Evolutionary conservation across 2,329 filamentous ascomycete species (phyloP).

Genomic region (Mycosphaerella sp.): DNA sequence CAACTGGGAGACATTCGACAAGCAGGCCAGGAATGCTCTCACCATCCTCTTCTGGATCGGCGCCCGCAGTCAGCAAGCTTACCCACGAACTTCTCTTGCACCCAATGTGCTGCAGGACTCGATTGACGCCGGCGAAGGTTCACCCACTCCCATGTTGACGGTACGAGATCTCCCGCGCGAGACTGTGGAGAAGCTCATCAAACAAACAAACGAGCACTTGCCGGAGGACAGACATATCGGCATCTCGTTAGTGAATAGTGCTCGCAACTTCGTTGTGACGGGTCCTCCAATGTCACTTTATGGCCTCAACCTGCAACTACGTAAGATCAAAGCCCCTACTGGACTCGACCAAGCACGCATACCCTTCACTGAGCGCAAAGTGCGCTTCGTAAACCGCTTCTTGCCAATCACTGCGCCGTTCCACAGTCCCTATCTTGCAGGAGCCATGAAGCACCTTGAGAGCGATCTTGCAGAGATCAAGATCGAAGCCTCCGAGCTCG

Average conservation of each 20-base stretch:
- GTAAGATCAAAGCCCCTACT: conserved; percentile 97
- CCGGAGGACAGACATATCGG: conserved; percentile 87
- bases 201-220: conserved; percentile 93
- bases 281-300: conserved; percentile 94
- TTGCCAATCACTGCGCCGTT: conserved; percentile 96
- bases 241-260: conserved; percentile 94
- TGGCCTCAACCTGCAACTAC: conserved; percentile 87
- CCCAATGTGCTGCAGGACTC: conserved; percentile 90
- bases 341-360: conserved; percentile 92
- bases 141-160: conserved; percentile 93
- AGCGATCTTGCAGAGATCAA: conserved; percentile 78
- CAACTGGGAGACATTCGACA: conserved; percentile 87
- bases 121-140: conserved; percentile 88
- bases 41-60: conserved; percentile 99
- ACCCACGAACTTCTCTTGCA: conserved; percentile 87
- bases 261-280: conserved; percentile 92
- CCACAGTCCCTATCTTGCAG: conserved; percentile 87
- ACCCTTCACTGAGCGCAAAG: conserved; percentile 90
- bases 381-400: conserved; percentile 95
- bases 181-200: conserved; percentile 92
- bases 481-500: conserved; percentile 67
- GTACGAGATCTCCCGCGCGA: conserved; percentile 85
- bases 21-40: conserved; percentile 70
- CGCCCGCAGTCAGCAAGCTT: conserved; percentile 92
- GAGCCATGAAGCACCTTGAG: conserved; percentile 75